phyloP scores from a whole-genome alignment of 768 basidiomycete species.

The Lactarius hatsudake region DNA sequence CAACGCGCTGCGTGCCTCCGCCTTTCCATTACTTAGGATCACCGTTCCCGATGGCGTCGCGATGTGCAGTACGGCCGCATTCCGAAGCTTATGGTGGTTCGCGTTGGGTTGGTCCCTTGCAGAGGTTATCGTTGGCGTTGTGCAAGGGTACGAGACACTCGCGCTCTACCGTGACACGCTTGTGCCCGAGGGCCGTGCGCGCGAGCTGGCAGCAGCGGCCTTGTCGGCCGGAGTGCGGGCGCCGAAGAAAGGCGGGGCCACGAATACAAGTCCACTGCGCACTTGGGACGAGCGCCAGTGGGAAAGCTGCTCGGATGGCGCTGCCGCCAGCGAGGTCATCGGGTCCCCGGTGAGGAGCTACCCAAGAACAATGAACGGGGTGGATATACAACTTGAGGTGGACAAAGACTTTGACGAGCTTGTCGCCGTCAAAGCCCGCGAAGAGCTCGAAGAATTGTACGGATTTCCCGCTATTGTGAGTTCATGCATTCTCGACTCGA shows the following conservation, averaged over 20 bases:
- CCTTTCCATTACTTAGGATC: slow-evolving; percentile 52
- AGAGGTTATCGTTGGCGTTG: slow-evolving; percentile 61
- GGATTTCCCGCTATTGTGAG: slow-evolving; percentile 76
- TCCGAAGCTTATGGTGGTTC: slow-evolving; percentile 72
- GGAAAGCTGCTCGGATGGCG: slow-evolving; percentile 17
- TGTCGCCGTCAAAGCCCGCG: slow-evolving; percentile 57
- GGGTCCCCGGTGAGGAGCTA: slow-evolving; percentile 4
- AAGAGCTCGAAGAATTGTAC: slow-evolving; percentile 78
- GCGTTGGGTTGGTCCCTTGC: slow-evolving; percentile 73
- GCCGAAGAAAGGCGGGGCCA: slow-evolving; percentile 26
- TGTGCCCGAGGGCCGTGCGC: slow-evolving; percentile 43
- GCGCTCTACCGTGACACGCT: slow-evolving; percentile 67
- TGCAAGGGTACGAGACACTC: slow-evolving; percentile 70
- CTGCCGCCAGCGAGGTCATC: background rate
- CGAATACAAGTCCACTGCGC: slow-evolving; percentile 10
- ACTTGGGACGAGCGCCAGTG: slow-evolving; percentile 14
- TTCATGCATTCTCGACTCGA: slow-evolving; percentile 25
- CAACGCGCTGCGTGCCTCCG: slow-evolving; percentile 52
- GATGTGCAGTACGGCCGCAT: slow-evolving; percentile 55
- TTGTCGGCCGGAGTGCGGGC: slow-evolving; percentile 10
- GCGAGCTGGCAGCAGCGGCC: slow-evolving; percentile 39
- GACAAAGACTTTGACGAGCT: slow-evolving; percentile 68
- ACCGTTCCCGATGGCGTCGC: slow-evolving; percentile 46
- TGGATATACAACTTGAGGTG: slow-evolving; percentile 41
- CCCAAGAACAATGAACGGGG: slow-evolving; percentile 21